These are phyloP conservation scores for Trametes maxima DNA, from an alignment of 768 basidiomycete genomes.

Conservation along the genomic window DNA sequence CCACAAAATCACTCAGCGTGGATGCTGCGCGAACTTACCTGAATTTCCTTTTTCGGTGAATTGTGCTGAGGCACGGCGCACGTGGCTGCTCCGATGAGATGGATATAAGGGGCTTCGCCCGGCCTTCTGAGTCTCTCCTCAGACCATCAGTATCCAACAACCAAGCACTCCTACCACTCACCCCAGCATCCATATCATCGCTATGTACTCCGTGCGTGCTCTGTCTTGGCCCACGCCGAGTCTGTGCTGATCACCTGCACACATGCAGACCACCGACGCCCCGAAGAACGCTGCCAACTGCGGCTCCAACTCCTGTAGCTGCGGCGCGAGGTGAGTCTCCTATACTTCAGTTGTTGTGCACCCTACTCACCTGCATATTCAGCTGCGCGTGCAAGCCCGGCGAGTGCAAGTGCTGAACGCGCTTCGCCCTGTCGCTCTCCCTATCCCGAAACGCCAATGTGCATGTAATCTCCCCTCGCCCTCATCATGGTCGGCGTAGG, in stretches of 20 bases:
- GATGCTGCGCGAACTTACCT: conserved; percentile 9
- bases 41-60: conserved; percentile 9
- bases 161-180: neutral
- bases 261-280: conserved; percentile 24
- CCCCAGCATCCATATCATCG: conserved; percentile 8
- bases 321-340: conserved; percentile 48
- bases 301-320: conserved; percentile 51
- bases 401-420: conserved; percentile 64
- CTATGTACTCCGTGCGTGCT: conserved; percentile 24
- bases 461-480: neutral
- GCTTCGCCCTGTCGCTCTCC: neutral
- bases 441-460: conserved; percentile 1
- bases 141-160: conserved; percentile 17
- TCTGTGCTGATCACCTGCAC: neutral
- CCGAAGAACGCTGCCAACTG: conserved; percentile 49
- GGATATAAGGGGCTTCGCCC: conserved; percentile 19
- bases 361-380: neutral
- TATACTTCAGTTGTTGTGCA: neutral
- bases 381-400: conserved; percentile 65
- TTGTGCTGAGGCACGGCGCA: conserved; percentile 1
- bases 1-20: conserved; percentile 16
- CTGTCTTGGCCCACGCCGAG: neutral
- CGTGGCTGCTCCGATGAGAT: conserved; percentile 9
- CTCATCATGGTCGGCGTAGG: neutral
- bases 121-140: neutral